Conservation (phyloP, 2,329 filamentous ascomycete species). For the Aspergillus puulaauensis region DNA sequence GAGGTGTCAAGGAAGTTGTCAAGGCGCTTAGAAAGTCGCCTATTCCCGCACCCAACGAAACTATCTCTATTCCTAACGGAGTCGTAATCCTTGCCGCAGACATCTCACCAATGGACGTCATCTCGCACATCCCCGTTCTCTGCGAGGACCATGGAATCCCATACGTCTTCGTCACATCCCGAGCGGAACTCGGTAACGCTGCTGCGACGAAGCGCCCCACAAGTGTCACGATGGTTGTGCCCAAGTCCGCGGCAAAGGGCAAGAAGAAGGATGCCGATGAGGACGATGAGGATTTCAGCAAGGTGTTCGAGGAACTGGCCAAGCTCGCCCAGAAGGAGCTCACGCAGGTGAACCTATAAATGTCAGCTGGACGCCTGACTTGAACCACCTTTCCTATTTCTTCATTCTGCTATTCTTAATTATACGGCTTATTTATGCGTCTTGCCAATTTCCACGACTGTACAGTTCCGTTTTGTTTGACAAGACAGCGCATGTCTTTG, state of each 20-base stretch:
- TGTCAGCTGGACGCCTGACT: slow-evolving; percentile 13
- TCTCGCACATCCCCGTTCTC: slow-evolving; percentile 94
- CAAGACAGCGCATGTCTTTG: slow-evolving; percentile 39
- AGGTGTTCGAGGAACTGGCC: slow-evolving; percentile 56
- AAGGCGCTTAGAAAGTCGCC: slow-evolving; percentile 95
- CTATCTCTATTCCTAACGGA: slow-evolving; percentile 62
- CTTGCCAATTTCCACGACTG: slow-evolving; percentile 31
- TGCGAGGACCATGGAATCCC: slow-evolving; percentile 98
- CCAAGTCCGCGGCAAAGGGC: slow-evolving; percentile 51
- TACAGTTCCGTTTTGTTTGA: slow-evolving; percentile 39
- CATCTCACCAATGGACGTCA: slow-evolving; percentile 98
- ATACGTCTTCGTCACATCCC: slow-evolving; percentile 90
- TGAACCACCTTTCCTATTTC: slow-evolving; percentile 20
- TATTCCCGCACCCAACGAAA: slow-evolving; percentile 63
- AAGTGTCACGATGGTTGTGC: slow-evolving; percentile 82
- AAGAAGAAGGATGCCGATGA: slow-evolving; percentile 48
- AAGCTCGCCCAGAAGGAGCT: slow-evolving; percentile 61
- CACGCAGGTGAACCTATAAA: slow-evolving; percentile 55
- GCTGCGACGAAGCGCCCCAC: slow-evolving; percentile 95
- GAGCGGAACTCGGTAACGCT: slow-evolving; percentile 89
- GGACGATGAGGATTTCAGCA: slow-evolving; percentile 50
- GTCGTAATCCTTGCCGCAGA: slow-evolving; percentile 93
- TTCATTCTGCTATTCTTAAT: slow-evolving; percentile 23
- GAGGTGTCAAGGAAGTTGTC: slow-evolving; percentile 98
- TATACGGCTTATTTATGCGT: slow-evolving; percentile 25